Evolutionary conservation across 169 alveolate genomes (phyloP).

Genomic region (Cryptosporidium sp.): DNA sequence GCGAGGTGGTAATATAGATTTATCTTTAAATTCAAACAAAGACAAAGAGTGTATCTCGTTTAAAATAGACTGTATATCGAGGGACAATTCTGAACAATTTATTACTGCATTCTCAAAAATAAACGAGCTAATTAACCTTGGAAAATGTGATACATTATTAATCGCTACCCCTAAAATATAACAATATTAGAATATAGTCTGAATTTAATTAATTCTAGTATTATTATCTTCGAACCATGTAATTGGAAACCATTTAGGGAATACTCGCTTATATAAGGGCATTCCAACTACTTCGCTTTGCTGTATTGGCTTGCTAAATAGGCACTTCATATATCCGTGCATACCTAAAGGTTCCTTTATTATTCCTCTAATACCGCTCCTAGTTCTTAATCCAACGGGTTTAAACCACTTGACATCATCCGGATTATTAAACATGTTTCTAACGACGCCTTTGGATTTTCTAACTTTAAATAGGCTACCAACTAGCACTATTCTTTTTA

Average conservation of each 20-base stretch:
- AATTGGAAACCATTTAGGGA: constrained; percentile 83
- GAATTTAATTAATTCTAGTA: not conserved
- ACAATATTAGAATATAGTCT: not conserved
- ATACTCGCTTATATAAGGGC: constrained; percentile 88
- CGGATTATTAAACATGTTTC: constrained; percentile 91
- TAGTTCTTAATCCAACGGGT: constrained; percentile 89
- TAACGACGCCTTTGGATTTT: constrained; percentile 87
- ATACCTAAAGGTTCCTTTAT: constrained; percentile 90
- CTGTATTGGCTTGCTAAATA: constrained; percentile 87
- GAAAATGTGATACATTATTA: constrained; percentile 35
- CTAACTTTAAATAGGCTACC: constrained; percentile 88
- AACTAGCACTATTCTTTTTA: constrained; percentile 88
- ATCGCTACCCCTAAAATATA: constrained; percentile 53
- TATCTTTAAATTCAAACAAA: not conserved
- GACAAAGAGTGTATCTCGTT: not conserved
- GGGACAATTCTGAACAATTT: constrained; percentile 33
- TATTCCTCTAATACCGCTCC: constrained; percentile 89
- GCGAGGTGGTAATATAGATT: not conserved
- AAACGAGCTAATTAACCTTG: constrained; percentile 62
- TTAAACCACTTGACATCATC: constrained; percentile 88
- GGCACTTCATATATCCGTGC: constrained; percentile 91
- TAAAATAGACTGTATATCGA: constrained; percentile 3
- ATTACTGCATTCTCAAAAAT: constrained; percentile 38
- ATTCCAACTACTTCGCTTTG: constrained; percentile 89
- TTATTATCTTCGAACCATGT: constrained; percentile 66